Conservation (phyloP, 495 filamentous ascomycete genomes). For the Penicillium bialowiezense region DNA sequence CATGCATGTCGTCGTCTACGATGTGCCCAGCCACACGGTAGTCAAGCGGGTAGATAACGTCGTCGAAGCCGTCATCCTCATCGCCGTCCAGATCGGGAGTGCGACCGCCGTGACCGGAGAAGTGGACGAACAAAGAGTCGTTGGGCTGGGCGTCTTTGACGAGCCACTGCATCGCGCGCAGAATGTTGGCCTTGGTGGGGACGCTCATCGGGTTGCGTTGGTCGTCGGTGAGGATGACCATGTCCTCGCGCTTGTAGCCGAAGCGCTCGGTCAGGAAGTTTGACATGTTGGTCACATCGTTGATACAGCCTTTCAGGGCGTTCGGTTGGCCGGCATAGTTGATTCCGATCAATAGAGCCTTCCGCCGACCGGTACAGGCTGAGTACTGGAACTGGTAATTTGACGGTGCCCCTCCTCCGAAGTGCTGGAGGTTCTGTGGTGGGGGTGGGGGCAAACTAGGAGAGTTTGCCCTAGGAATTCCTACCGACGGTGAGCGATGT, state of each 20-base stretch:
- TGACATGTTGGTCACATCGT: slow-evolving; percentile 98
- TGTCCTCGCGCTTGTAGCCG: slow-evolving; percentile 90
- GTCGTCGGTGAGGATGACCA: slow-evolving; percentile 97
- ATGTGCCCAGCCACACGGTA: slow-evolving; percentile 88
- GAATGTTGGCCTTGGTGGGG: slow-evolving; percentile 90
- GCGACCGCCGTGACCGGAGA: slow-evolving; percentile 94
- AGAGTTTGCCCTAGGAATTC: slow-evolving; percentile 10
- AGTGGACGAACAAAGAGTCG: slow-evolving; percentile 96
- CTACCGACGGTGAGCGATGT: slow-evolving; percentile 3
- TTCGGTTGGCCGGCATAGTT: slow-evolving; percentile 94
- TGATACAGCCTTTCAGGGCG: slow-evolving; percentile 89
- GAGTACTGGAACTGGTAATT: slow-evolving; percentile 87
- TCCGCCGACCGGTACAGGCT: slow-evolving; percentile 81
- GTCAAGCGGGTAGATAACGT: slow-evolving; percentile 96
- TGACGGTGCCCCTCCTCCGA: slow-evolving; percentile 74
- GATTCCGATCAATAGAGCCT: slow-evolving; percentile 93
- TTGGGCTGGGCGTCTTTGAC: slow-evolving; percentile 93
- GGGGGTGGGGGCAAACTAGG: slow-evolving; percentile 35
- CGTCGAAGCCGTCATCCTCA: slow-evolving; percentile 93
- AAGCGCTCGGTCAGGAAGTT: slow-evolving; percentile 80
- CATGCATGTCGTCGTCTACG: slow-evolving; percentile 97
- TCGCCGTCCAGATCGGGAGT: slow-evolving; percentile 95
- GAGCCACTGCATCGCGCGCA: slow-evolving; percentile 97
- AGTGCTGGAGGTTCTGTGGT: slow-evolving; percentile 48
- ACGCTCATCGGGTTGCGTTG: slow-evolving; percentile 93